phyloP scores from a whole-genome alignment of 768 basidiomycete species.

The Stropharia rugosoannulata region DNA sequence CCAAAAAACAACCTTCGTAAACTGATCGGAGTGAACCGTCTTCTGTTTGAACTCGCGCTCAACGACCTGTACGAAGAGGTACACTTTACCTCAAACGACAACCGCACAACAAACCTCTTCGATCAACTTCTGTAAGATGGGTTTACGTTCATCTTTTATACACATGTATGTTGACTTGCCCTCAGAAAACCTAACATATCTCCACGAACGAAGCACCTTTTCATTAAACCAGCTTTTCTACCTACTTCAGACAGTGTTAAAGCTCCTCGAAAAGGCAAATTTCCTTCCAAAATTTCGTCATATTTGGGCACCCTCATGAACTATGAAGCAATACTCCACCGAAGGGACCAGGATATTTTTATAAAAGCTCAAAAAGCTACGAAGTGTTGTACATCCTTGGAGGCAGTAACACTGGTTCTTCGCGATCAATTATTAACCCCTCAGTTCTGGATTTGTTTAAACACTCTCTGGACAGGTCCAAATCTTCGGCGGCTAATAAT shows the following conservation, averaged over 20 bases:
- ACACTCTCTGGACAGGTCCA: conserved; percentile 18
- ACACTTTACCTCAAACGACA: conserved; percentile 23
- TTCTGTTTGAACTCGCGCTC: conserved; percentile 28
- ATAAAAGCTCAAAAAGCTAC: conserved; percentile 9
- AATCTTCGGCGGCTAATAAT: conserved; percentile 19
- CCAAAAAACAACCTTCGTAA: conserved; percentile 20
- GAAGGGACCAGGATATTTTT: conserved; percentile 10
- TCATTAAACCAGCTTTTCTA: conserved; percentile 26
- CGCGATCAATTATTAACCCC: conserved; percentile 22
- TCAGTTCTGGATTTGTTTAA: conserved; percentile 18
- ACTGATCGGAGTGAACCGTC: conserved; percentile 27
- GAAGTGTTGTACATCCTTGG: conserved; percentile 17
- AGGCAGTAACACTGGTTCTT: conserved; percentile 23
- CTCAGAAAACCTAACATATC: conserved; percentile 17
- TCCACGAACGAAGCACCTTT: conserved; percentile 22
- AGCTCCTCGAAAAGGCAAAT: not conserved
- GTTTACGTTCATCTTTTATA: not conserved
- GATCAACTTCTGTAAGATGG: conserved; percentile 20
- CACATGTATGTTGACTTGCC: not conserved
- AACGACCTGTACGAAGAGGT: conserved; percentile 28
- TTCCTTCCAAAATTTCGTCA: conserved; percentile 1
- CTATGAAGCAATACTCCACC: not conserved
- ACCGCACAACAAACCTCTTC: conserved; percentile 17
- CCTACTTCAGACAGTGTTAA: conserved; percentile 11
- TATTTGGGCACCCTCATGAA: not conserved